These are phyloP conservation scores for Gomphus sp. DNA, from an alignment of 1,284 basidiomycete genomes.

Conservation along the genomic window DNA sequence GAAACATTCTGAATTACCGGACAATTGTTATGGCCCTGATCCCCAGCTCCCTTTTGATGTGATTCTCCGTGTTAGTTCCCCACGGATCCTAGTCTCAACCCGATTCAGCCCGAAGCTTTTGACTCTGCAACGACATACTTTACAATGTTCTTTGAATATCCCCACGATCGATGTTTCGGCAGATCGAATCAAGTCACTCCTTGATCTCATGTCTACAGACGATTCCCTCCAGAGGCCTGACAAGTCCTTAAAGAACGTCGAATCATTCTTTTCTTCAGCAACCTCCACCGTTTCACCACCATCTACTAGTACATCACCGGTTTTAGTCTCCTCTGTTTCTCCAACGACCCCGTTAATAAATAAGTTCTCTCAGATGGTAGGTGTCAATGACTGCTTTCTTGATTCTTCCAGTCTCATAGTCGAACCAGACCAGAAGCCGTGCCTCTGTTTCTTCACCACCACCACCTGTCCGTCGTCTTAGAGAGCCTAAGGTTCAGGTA, in stretches of 20 bases:
- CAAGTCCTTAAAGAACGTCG: background rate
- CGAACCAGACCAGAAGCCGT: background rate
- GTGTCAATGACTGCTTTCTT: background rate
- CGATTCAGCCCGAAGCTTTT: constrained; percentile 50
- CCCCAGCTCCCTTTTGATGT: constrained; percentile 14
- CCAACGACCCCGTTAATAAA: constrained; percentile 24
- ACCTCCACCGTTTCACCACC: constrained; percentile 20
- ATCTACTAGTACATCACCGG: constrained; percentile 26
- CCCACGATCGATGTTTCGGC: constrained; percentile 40
- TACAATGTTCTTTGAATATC: constrained; percentile 38
- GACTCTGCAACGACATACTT: constrained; percentile 42
- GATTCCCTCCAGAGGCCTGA: constrained; percentile 12
- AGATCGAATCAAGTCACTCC: constrained; percentile 32
- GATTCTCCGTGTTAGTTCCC: constrained; percentile 37
- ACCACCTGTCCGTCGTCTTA: background rate
- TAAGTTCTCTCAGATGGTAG: constrained; percentile 28
- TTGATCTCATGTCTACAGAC: constrained; percentile 16
- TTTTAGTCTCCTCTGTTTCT: constrained; percentile 24
- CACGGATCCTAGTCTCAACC: constrained; percentile 35
- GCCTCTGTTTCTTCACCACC: background rate
- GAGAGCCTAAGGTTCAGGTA: background rate
- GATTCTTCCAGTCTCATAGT: background rate
- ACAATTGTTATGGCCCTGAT: background rate
- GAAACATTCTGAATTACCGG: background rate
- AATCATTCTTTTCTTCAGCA: background rate